These are phyloP conservation scores for Gossypium sturtianum DNA, from an alignment of 345 rosid genomes.

Conservation along the genomic window DNA sequence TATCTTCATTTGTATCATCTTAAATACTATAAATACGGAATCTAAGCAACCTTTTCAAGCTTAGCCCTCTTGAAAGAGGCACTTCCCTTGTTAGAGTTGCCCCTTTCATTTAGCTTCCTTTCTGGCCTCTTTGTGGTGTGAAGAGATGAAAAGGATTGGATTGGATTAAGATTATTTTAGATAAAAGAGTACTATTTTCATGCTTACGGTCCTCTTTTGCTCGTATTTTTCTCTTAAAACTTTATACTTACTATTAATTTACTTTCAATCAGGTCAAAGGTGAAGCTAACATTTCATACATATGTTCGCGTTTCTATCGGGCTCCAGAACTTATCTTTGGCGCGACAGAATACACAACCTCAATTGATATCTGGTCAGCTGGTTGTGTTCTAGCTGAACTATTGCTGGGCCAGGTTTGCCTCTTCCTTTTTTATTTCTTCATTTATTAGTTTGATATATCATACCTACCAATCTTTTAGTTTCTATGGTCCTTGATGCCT, in stretches of 20 bases:
- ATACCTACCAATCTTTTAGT: neutral
- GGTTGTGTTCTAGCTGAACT: slow-evolving; percentile 77
- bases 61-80: neutral
- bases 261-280: slow-evolving; percentile 53
- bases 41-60: neutral
- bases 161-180: neutral
- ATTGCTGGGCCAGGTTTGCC: slow-evolving; percentile 61
- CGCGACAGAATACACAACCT: slow-evolving; percentile 63
- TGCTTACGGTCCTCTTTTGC: neutral
- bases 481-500: neutral
- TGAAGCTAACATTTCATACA: slow-evolving; percentile 60
- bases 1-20: neutral
- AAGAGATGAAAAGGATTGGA: neutral
- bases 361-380: slow-evolving; percentile 73
- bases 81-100: neutral
- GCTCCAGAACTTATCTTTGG: slow-evolving; percentile 74
- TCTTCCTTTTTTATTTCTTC: neutral
- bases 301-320: slow-evolving; percentile 68
- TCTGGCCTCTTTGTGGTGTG: neutral
- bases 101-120: neutral
- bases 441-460: neutral
- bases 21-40: neutral
- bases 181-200: neutral
- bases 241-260: neutral
- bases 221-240: neutral